A percentile compares a stretch with the other conserved stretches of the same genome.
phyloP scores from a whole-genome alignment of 495 filamentous ascomycete genomes.

The Tuber brumale region DNA sequence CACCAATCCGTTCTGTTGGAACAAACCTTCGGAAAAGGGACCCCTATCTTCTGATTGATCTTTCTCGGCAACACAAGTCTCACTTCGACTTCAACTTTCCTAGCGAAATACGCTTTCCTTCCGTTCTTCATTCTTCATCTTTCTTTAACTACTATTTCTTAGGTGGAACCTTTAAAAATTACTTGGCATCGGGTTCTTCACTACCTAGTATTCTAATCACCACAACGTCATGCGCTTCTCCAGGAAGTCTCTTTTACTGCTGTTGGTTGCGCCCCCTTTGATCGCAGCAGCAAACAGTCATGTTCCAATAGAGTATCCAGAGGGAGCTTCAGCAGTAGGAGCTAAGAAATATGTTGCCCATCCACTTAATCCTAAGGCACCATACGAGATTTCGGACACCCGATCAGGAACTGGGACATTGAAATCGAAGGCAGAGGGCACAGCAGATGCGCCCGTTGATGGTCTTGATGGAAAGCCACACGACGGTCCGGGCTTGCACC shows the following conservation, averaged over 20 bases:
- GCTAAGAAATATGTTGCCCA: not conserved
- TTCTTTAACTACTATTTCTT: not conserved
- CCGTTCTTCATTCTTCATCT: not conserved
- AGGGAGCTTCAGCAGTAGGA: not conserved
- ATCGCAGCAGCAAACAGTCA: not conserved
- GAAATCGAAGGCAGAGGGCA: conserved; percentile 46
- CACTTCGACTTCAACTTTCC: not conserved
- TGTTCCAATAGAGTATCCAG: conserved; percentile 3
- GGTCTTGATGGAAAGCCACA: conserved; percentile 95
- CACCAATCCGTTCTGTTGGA: not conserved
- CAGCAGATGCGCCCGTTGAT: conserved; percentile 86
- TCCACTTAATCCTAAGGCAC: not conserved
- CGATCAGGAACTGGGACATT: not conserved
- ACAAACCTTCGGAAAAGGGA: not conserved
- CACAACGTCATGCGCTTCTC: not conserved
- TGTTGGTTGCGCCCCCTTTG: not conserved
- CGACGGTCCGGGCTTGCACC: conserved; percentile 59
- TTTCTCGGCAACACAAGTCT: not conserved
- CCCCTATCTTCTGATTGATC: not conserved
- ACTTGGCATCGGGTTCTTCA: not conserved
- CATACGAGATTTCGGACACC: not conserved
- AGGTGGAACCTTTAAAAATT: not conserved
- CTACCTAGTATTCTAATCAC: not conserved
- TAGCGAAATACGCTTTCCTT: not conserved
- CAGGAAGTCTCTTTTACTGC: not conserved